Evolutionary conservation across 2,329 filamentous ascomycete species (phyloP).

Genomic region (Mollisiaceae sp.): DNA sequence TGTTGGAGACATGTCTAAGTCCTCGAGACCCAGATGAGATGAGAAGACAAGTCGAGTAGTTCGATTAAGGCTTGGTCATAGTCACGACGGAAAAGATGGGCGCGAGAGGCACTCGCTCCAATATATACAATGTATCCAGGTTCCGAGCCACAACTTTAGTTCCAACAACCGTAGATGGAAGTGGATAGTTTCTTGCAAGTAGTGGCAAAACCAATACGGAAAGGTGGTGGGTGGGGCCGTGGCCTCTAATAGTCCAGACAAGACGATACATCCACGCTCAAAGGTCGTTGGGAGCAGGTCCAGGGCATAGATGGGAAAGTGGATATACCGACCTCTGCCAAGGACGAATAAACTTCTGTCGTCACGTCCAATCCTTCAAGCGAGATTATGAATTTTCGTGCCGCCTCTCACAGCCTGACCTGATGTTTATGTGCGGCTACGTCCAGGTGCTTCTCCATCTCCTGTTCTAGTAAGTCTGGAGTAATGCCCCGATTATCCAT

Average conservation of each 20-base stretch:
- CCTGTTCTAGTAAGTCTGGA: slow-evolving; percentile 20
- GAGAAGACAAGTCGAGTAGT: slow-evolving; percentile 4
- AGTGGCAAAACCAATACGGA: slow-evolving; percentile 30
- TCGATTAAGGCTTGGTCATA: slow-evolving; percentile 16
- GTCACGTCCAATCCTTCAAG: slow-evolving; percentile 30
- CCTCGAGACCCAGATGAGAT: slow-evolving; percentile 8
- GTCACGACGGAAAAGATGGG: slow-evolving; percentile 13
- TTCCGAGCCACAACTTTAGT: slow-evolving; percentile 33
- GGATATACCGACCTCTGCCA: slow-evolving; percentile 34
- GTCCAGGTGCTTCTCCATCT: slow-evolving; percentile 21
- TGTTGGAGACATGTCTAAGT: slow-evolving; percentile 33
- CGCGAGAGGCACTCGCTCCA: slow-evolving; percentile 20
- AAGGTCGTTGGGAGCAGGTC: slow-evolving; percentile 16
- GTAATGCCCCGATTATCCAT: slow-evolving; percentile 27
- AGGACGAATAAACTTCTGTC: slow-evolving; percentile 28
- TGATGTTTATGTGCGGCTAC: slow-evolving; percentile 23
- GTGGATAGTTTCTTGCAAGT: slow-evolving; percentile 17
- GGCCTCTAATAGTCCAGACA: slow-evolving; percentile 21
- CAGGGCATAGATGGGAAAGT: slow-evolving; percentile 22
- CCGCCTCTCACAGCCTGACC: slow-evolving; percentile 18
- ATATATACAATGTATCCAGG: slow-evolving; percentile 26
- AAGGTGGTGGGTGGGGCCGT: slow-evolving; percentile 25
- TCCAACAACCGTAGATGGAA: slow-evolving; percentile 24
- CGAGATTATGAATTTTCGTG: slow-evolving; percentile 35
- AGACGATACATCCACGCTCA: slow-evolving; percentile 16